Evolutionary conservation across 1,284 basidiomycete genomes (phyloP).

Genomic region (Cryptococcus sp.): DNA sequence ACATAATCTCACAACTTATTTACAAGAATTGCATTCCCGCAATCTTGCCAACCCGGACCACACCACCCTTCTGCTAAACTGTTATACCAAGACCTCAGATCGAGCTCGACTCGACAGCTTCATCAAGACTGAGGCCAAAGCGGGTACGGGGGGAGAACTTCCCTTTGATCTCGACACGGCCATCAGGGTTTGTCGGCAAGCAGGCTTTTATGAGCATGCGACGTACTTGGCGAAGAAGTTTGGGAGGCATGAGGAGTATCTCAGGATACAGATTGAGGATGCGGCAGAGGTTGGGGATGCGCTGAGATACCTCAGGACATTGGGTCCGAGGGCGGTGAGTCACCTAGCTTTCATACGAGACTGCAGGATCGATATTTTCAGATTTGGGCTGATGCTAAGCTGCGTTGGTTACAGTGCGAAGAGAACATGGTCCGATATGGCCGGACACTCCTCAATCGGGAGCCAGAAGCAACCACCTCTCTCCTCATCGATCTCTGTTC

Average conservation of each 20-base stretch:
- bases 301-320: slow-evolving; percentile 71
- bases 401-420: slow-evolving; percentile 55
- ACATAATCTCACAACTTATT: slow-evolving; percentile 88
- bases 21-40: slow-evolving; percentile 89
- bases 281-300: slow-evolving; percentile 80
- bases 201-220: slow-evolving; percentile 93
- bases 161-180: slow-evolving; percentile 97
- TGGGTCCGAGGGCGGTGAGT: slow-evolving; percentile 76
- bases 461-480: slow-evolving; percentile 85
- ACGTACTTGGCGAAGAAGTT: slow-evolving; percentile 92
- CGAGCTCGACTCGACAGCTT: slow-evolving; percentile 84
- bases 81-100: slow-evolving; percentile 96
- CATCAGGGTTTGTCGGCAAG: slow-evolving; percentile 93
- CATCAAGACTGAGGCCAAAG: slow-evolving; percentile 76
- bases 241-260: slow-evolving; percentile 85
- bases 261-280: slow-evolving; percentile 94
- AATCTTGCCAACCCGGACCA: slow-evolving; percentile 94
- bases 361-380: no score
- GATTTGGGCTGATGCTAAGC: not conserved
- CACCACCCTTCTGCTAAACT: slow-evolving; percentile 91
- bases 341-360: not conserved
- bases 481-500: slow-evolving; percentile 91
- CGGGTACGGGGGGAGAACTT: slow-evolving; percentile 62
- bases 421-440: slow-evolving; percentile 82
- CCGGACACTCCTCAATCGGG: slow-evolving; percentile 73